These are phyloP conservation scores for Eleusine coracana DNA, from an alignment of 176 grass and related monocot genomes.

Conservation along the genomic window DNA sequence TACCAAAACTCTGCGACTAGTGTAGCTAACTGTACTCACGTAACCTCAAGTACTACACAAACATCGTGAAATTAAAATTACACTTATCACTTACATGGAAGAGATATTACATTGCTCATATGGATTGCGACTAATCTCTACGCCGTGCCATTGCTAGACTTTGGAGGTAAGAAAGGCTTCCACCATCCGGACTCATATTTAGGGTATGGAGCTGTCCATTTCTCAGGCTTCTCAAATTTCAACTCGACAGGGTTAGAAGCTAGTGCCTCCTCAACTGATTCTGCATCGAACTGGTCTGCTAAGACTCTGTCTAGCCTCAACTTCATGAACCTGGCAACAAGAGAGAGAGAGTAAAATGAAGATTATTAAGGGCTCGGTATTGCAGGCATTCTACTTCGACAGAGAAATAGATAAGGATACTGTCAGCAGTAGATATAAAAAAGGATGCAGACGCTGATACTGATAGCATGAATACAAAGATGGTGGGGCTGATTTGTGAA, in stretches of 20 bases:
- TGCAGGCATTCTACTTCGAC: not conserved
- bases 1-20: conserved; percentile 44
- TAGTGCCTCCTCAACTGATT: conserved; percentile 73
- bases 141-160: conserved; percentile 49
- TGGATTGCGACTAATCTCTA: conserved; percentile 37
- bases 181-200: conserved; percentile 97
- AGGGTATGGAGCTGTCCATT: conserved; percentile 86
- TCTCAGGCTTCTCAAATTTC: conserved; percentile 76
- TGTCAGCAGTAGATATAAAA: not conserved
- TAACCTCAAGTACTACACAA: conserved; percentile 42
- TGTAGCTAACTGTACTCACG: conserved; percentile 47
- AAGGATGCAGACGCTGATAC: not conserved
- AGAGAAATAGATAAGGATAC: conserved; percentile 3
- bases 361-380: conserved; percentile 18
- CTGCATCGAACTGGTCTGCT: conserved; percentile 66
- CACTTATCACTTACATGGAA: conserved; percentile 42
- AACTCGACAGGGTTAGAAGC: conserved; percentile 69
- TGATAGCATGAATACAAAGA: conserved; percentile 6
- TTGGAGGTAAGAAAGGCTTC: conserved; percentile 81
- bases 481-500: not conserved
- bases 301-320: conserved; percentile 86
- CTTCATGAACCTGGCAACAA: conserved; percentile 81
- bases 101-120: conserved; percentile 16
- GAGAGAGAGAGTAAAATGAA: conserved; percentile 19
- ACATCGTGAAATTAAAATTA: conserved; percentile 37